phyloP scores from a whole-genome alignment of 2,329 filamentous ascomycete species.

The Diaporthe ampelina region DNA sequence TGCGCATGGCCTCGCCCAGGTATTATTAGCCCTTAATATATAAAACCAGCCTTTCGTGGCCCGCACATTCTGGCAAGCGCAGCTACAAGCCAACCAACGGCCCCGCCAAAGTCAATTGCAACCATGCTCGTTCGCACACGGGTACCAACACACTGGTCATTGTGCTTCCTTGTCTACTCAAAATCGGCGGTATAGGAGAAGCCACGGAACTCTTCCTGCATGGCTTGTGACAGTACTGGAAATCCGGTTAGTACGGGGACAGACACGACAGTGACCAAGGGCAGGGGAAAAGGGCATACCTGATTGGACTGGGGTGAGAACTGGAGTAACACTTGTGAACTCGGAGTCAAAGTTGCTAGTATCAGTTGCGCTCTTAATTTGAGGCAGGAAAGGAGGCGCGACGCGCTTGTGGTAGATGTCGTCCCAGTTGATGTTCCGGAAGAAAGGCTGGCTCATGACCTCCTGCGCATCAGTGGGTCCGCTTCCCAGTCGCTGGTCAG shows the following conservation, averaged over 20 bases:
- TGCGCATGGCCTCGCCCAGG: conserved; percentile 16
- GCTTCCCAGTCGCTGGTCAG: conserved; percentile 91
- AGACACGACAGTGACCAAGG: not conserved
- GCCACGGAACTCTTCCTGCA: conserved; percentile 99
- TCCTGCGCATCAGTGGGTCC: conserved; percentile 98
- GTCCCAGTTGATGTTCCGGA: conserved; percentile 98
- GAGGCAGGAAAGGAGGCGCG: conserved; percentile 88
- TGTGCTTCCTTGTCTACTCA: conserved; percentile 63
- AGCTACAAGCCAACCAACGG: conserved; percentile 2
- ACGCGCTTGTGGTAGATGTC: conserved; percentile 98
- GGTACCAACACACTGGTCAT: not conserved
- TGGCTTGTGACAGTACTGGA: conserved; percentile 92
- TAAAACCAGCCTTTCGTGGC: conserved; percentile 21
- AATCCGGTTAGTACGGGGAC: conserved; percentile 30
- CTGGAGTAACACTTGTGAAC: conserved; percentile 97
- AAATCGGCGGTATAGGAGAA: conserved; percentile 98
- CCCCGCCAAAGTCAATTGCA: not conserved
- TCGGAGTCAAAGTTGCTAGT: conserved; percentile 99
- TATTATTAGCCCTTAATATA: conserved; percentile 33
- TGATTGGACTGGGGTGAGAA: conserved; percentile 96
- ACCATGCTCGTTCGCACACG: not conserved
- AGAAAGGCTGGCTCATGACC: conserved; percentile 99
- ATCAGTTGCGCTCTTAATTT: conserved; percentile 92
- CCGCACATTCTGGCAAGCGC: conserved; percentile 9
- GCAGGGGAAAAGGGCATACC: conserved; percentile 72